phyloP scores from a whole-genome alignment of 2,329 filamentous ascomycete species.

The Sarocladium strictum region DNA sequence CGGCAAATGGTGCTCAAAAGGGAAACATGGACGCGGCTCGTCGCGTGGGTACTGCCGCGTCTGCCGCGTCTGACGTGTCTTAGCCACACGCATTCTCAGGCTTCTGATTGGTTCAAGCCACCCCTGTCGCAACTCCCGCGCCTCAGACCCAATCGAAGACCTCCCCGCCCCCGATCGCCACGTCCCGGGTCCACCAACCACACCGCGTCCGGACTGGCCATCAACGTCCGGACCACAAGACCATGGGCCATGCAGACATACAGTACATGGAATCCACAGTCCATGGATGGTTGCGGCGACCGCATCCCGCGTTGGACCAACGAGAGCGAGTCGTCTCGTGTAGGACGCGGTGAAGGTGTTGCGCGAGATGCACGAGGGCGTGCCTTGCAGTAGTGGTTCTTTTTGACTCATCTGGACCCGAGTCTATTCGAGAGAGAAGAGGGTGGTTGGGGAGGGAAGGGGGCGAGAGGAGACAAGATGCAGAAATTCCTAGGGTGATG shows the following conservation, averaged over 20 bases:
- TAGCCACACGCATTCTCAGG: background rate
- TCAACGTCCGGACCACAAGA: background rate
- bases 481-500: background rate
- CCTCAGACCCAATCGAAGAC: constrained; percentile 5
- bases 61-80: constrained; percentile 6
- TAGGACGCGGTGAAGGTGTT: background rate
- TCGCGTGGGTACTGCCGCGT: background rate
- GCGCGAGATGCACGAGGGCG: constrained; percentile 4
- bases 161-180: background rate
- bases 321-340: constrained; percentile 6
- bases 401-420: background rate
- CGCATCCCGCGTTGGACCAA: background rate
- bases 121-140: constrained; percentile 2
- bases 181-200: background rate
- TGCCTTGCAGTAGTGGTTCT: constrained; percentile 5
- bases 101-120: background rate
- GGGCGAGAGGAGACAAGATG: background rate
- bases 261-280: background rate
- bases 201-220: background rate
- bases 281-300: too few relatives aligned
- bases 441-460: background rate
- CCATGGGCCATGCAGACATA: background rate
- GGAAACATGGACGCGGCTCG: background rate
- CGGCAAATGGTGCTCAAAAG: too few relatives aligned
- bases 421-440: too few relatives aligned